These are phyloP conservation scores for Ascochyta fabae DNA, from an alignment of 2,329 filamentous ascomycete genomes.

Conservation along the genomic window DNA sequence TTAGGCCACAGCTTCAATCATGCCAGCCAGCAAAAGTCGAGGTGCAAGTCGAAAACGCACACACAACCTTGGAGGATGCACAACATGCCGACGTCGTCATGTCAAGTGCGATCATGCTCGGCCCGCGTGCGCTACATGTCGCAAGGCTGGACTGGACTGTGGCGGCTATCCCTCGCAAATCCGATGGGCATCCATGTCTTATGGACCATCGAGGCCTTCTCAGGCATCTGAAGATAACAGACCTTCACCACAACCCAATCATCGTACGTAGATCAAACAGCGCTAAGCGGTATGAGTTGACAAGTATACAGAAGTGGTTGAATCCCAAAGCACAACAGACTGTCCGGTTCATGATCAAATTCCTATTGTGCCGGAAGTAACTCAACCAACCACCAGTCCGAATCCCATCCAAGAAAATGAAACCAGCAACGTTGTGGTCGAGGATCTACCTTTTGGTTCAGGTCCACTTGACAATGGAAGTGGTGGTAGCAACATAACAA, in stretches of 20 bases:
- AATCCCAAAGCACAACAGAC: not conserved
- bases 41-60: conserved; percentile 18
- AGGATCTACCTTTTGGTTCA: not conserved
- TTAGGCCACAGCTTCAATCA: not conserved
- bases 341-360: not conserved
- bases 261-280: not conserved
- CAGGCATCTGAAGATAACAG: not conserved
- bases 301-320: not conserved
- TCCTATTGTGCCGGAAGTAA: not conserved
- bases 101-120: conserved; percentile 19
- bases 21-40: conserved; percentile 14
- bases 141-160: conserved; percentile 12
- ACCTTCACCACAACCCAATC: not conserved
- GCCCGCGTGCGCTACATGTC: conserved; percentile 13
- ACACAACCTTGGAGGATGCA: conserved; percentile 21
- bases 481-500: not conserved
- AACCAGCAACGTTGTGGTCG: not conserved
- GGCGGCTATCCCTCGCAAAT: conserved; percentile 20
- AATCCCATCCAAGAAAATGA: not conserved
- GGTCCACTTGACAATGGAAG: not conserved
- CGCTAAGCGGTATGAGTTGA: not conserved
- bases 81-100: conserved; percentile 20
- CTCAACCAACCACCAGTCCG: not conserved
- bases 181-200: conserved; percentile 21
- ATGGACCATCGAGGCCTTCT: conserved; percentile 1